phyloP scores from a whole-genome alignment of 176 grass and related monocot genomes.

The Aegilops longissima region DNA sequence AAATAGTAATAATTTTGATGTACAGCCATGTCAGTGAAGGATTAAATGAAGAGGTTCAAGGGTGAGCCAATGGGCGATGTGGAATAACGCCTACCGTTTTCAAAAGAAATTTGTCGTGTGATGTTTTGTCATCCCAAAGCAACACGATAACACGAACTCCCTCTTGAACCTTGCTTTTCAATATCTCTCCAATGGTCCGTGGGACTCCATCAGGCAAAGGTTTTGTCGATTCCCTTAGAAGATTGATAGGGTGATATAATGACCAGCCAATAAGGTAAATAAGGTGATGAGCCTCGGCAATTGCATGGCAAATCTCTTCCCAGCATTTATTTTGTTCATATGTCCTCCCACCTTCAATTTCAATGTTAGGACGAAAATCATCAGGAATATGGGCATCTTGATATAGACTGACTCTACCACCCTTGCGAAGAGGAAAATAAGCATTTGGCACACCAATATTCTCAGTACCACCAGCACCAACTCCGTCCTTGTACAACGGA shows the following conservation, averaged over 20 bases:
- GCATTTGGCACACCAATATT: conserved; percentile 80
- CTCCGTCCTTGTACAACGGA: conserved; percentile 61
- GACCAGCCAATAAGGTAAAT: conserved; percentile 96
- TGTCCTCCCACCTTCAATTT: conserved; percentile 57
- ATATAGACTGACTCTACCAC: conserved; percentile 70
- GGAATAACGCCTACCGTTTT: conserved; percentile 73
- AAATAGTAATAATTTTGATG: conserved; percentile 1
- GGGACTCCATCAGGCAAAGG: conserved; percentile 54
- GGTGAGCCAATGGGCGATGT: conserved; percentile 6
- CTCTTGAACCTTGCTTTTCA: conserved; percentile 82
- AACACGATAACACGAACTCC: conserved; percentile 89
- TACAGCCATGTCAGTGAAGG: not conserved
- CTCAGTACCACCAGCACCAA: conserved; percentile 39
- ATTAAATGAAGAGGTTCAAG: conserved; percentile 14
- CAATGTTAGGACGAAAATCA: conserved; percentile 59
- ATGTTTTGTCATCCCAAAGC: conserved; percentile 98
- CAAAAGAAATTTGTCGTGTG: conserved; percentile 85
- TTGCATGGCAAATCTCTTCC: conserved; percentile 97
- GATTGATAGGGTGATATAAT: conserved; percentile 68
- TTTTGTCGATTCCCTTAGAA: conserved; percentile 68
- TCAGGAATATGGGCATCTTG: conserved; percentile 93
- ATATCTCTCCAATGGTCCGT: conserved; percentile 61
- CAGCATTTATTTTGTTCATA: conserved; percentile 91
- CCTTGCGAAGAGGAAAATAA: conserved; percentile 86
- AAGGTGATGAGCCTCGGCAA: conserved; percentile 82